A percentile compares a stretch with the other conserved stretches of the same genome.
Conservation (phyloP, 148 eudicot genomes). For the Amaranthus cruentus region DNA sequence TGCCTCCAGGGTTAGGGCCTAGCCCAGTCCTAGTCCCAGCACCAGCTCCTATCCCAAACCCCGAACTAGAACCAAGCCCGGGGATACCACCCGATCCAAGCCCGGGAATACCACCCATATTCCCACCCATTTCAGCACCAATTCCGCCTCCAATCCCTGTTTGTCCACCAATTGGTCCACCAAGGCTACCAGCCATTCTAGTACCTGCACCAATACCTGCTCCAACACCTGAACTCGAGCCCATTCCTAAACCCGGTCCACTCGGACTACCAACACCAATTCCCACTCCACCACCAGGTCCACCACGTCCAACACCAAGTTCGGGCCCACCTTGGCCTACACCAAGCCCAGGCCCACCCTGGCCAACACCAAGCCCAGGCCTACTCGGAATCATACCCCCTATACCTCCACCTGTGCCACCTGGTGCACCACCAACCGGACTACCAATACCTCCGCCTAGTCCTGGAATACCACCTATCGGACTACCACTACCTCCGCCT, state of each 20-base stretch:
- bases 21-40: conserved; percentile 1
- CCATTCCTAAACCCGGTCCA: conserved; percentile 9
- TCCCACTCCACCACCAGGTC: conserved; percentile 13
- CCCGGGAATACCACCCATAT: neutral
- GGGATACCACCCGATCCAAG: conserved; percentile 1
- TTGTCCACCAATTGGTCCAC: conserved; percentile 8
- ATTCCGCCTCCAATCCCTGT: neutral
- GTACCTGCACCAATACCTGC: conserved; percentile 18
- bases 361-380: conserved; percentile 9
- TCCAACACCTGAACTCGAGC: neutral
- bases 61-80: neutral
- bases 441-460: conserved; percentile 1
- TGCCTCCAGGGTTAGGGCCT: conserved; percentile 6
- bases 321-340: neutral
- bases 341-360: conserved; percentile 10
- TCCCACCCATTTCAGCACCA: conserved; percentile 5
- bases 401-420: neutral
- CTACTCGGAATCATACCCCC: conserved; percentile 14
- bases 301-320: conserved; percentile 13
- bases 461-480: neutral
- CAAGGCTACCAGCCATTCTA: conserved; percentile 14
- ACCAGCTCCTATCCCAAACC: conserved; percentile 2
- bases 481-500: neutral
- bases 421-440: neutral
- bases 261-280: conserved; percentile 9